Conservation (phyloP, 2,329 filamentous ascomycete genomes). For the Fusarium kyushuense region DNA sequence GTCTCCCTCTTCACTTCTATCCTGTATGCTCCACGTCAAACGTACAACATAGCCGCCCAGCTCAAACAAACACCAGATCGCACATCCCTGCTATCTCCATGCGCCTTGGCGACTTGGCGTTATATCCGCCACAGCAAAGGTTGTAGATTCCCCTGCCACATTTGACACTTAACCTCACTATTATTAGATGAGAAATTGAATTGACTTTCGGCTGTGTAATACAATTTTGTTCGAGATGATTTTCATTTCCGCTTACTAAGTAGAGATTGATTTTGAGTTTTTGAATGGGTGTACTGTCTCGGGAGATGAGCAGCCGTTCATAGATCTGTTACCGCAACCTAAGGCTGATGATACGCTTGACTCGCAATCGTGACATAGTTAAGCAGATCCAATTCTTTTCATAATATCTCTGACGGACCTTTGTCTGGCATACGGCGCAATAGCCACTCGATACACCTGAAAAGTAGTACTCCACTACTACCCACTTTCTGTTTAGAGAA, state of each 20-base stretch:
- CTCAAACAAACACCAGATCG: background rate
- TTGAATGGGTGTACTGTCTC: background rate
- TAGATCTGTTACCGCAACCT: too few relatives aligned
- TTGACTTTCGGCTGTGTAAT: background rate
- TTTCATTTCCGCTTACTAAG: background rate
- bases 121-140: background rate
- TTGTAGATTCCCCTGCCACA: background rate
- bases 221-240: background rate
- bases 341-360: background rate
- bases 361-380: background rate
- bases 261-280: constrained; percentile 1
- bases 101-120: background rate
- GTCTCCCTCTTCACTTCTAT: background rate
- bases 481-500: background rate
- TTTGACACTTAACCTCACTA: background rate
- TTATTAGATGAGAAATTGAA: background rate
- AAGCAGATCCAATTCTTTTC: background rate
- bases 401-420: background rate
- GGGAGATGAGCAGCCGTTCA: background rate
- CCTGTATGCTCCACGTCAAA: background rate
- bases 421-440: background rate
- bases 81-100: background rate
- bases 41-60: background rate
- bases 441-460: background rate
- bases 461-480: background rate